phyloP scores from a whole-genome alignment of 2,329 filamentous ascomycete species.

The Trichoderma sp. region DNA sequence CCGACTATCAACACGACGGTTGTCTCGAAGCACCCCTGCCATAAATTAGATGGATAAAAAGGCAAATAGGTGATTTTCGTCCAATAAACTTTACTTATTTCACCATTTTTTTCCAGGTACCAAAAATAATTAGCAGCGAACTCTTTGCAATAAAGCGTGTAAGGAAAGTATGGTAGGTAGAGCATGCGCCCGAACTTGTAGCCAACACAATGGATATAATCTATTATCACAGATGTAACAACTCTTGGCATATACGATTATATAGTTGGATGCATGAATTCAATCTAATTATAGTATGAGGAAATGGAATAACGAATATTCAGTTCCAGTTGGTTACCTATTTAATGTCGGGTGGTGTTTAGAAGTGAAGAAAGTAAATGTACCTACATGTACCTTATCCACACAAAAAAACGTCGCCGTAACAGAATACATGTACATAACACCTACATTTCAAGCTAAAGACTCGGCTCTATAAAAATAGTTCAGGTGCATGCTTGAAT shows the following conservation, averaged over 20 bases:
- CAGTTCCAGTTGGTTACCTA: not conserved
- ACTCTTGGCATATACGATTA: not conserved
- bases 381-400: not conserved
- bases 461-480: not conserved
- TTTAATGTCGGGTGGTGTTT: not conserved
- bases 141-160: no score
- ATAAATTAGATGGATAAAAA: not conserved
- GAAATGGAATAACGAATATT: not conserved
- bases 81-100: not conserved
- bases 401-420: not conserved
- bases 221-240: not conserved
- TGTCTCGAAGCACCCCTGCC: not conserved
- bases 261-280: not conserved
- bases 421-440: no score
- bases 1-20: not conserved
- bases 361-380: not conserved
- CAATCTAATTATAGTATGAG: not conserved
- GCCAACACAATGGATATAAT: not conserved
- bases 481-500: not conserved
- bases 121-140: no score
- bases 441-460: no score
- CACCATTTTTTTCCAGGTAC: not conserved
- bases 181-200: not conserved
- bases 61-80: not conserved
- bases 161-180: not conserved